Base-by-base conservation (phyloP, 345 rosid genomes). In the Rhodamnia argentea region DNA sequence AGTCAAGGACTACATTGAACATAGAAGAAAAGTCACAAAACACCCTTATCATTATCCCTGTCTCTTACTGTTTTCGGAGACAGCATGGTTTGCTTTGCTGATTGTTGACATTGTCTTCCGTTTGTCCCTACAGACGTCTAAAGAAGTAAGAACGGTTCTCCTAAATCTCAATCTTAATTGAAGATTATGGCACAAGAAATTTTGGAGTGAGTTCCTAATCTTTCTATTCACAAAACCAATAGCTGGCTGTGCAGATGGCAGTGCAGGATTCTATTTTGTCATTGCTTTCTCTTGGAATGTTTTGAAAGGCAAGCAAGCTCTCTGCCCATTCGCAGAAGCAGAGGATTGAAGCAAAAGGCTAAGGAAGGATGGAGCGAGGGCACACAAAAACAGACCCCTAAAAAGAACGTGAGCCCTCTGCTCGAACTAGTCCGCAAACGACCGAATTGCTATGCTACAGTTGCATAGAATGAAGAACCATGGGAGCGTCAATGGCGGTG, bases 251-350 rank as follows among this genome's bases (percentile, higher is more conserved):
- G 75, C 75, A 62, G 2, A 62, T 62, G 42, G 75, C 42, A 62
- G 75, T 29, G 75, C 75, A 29, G 22, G 70, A 47, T 62, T 70
- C 47, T 9, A 32, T 70, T 3, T 60, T 62, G 42, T 29, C 20
- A 42, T 87, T 82, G 90, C 87, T 92, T 90, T 85, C 47, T 55
- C 78, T 22, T 83, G 84, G 59, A 91, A 90, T 87, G 58, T 70
- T 86, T 88, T 89, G 86, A 51, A 86, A 86, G 86, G 83, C 78
- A 92, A 92, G 93, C 91, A 91, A 92, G 55, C 52, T 84, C 4
- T 53, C 76, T 85, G 86, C 87, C 86, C 62, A 91, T 89, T 91
- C 91, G 4, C 52, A 87, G 91, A 88, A 89, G 92, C 94, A 89
- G 89, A 70, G 84, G 44, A 82, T 37, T 57, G 81, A 50, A 53